Base-by-base conservation (phyloP, 257 asterid species). In the Euphrasia confusa region DNA sequence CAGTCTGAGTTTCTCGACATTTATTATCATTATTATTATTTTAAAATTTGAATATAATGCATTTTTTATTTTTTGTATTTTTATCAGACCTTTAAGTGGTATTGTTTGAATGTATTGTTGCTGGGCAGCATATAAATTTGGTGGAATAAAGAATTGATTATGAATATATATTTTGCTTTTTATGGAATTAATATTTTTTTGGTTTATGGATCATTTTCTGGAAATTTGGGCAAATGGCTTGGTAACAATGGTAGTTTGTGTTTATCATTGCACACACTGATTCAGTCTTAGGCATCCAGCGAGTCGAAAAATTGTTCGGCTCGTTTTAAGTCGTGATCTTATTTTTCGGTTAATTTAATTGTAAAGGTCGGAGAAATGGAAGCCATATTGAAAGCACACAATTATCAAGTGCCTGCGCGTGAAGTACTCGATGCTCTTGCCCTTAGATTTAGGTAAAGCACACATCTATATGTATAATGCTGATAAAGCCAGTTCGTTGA, bases 351-450 rank as follows among this genome's bases (percentile, higher is more conserved):
- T 49, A 15, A 48, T 48, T 15, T 45, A 2, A n/a, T 17, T 48
- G 54, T 24, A 58, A 71, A 91, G 98, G 97, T 91, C 60, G 84
- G 83, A 35, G 98, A 91, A 78, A 91, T 91, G 98, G 97, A 91
- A 65, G 72, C 83, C 56, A 78, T 86, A 55, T 67, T 91, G 74
- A 91, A 86, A 71, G 98, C 83, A 50, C 91, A 91, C 81, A 74
- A 81, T 53, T 75, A 67, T 58, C 68, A 79, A 48, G 86, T 91
- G 60, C 98, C 98, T 4, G 49, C 83, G 8, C 95, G 95, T 3
- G 97, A 91, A 68, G 57, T 84, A 71, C 90, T 88, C 5, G 87
- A 74, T n/a, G 78, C 87, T 74, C 95, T 91, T 72, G 94, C 98
- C 53, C 86, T 80, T 54, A 87, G 86, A 74, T 91, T 91, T 69